These are phyloP conservation scores for Phytophthora quininea DNA, from an alignment of 352 stramenopile genomes.

Conservation along the genomic window DNA sequence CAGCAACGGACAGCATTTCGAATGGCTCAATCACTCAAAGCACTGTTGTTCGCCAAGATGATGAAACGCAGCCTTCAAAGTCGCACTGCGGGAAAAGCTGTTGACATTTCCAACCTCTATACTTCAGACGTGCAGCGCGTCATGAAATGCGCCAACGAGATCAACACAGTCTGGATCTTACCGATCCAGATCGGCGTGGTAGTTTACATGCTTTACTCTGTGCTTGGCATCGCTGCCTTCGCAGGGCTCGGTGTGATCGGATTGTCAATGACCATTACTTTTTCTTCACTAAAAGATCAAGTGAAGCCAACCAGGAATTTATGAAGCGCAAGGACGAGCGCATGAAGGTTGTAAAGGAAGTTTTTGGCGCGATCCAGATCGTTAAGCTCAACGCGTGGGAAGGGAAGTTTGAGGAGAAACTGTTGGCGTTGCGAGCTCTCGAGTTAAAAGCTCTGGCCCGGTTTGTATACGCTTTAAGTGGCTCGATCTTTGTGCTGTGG, in stretches of 20 bases:
- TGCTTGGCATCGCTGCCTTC: constrained; percentile 45
- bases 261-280: constrained; percentile 39
- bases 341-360: constrained; percentile 91
- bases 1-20: constrained; percentile 36
- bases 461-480: constrained; percentile 62
- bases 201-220: constrained; percentile 45
- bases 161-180: constrained; percentile 56
- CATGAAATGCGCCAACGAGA: constrained; percentile 35
- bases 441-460: constrained; percentile 86
- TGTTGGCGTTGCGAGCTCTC: constrained; percentile 48
- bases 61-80: constrained; percentile 23
- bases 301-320: constrained; percentile 63
- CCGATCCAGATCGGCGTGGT: constrained; percentile 43
- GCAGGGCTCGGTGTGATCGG: constrained; percentile 44
- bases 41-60: constrained; percentile 49
- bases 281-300: constrained; percentile 53
- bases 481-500: constrained; percentile 59
- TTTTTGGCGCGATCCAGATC: constrained; percentile 92
- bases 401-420: constrained; percentile 44
- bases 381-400: constrained; percentile 98
- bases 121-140: constrained; percentile 40
- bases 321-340: constrained; percentile 89
- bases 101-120: constrained; percentile 51
- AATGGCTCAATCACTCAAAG: constrained; percentile 29
- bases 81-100: constrained; percentile 5